Percentiles rank a stretch among this genome's conserved stretches.
Conservation (phyloP, 78 protist species). For the Isochrysis galbana region DNA sequence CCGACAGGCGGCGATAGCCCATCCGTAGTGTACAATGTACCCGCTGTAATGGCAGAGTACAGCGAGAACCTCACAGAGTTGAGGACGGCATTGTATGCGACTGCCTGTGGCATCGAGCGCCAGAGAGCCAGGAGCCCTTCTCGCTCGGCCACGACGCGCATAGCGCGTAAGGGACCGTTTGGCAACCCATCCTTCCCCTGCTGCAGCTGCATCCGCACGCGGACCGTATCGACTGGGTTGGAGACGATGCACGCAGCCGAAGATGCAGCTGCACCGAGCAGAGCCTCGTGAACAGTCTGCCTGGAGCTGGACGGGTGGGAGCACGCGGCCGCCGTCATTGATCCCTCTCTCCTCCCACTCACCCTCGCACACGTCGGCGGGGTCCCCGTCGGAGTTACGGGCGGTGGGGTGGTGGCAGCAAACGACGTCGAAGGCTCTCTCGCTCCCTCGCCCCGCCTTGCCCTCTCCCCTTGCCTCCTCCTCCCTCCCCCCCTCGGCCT, state of each 20-base stretch:
- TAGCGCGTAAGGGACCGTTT: background rate
- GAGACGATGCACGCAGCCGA: background rate
- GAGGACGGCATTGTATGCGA: background rate
- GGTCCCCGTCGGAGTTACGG: no score
- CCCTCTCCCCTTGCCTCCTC: no score
- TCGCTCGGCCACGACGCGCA: background rate
- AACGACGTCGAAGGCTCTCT: no score
- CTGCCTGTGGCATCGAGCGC: background rate
- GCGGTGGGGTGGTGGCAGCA: no score
- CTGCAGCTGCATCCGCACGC: background rate
- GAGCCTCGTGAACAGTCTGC: no score
- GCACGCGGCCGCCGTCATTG: background rate
- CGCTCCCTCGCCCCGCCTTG: no score
- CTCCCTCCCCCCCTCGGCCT: no score
- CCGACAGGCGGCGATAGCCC: background rate
- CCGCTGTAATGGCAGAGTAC: background rate
- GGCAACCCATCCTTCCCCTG: background rate
- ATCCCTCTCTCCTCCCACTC: no score
- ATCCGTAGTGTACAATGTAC: background rate
- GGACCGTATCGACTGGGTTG: background rate
- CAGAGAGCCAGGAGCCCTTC: background rate
- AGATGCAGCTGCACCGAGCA: background rate
- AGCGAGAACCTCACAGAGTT: background rate
- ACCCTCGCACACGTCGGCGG: no score
- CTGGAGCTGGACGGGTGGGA: no score